These are phyloP conservation scores for Casuarina cunninghamiana DNA, from an alignment of 306 rosid genomes.

Conservation along the genomic window DNA sequence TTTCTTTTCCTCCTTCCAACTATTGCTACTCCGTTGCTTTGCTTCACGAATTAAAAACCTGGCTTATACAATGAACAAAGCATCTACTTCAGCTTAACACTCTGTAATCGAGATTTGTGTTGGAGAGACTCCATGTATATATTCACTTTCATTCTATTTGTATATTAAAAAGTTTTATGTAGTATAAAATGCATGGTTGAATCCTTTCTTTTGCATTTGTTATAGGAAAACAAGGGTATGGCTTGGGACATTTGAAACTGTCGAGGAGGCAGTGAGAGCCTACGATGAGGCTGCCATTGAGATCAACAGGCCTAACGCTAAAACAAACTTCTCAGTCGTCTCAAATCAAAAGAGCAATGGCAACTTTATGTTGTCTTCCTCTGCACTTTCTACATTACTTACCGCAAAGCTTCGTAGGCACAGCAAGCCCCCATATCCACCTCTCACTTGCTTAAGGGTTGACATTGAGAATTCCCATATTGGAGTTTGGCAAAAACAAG, in stretches of 20 bases:
- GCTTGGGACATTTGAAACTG: conserved; percentile 88
- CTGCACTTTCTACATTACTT: conserved; percentile 53
- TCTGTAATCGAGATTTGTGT: no score
- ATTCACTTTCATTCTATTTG: no score
- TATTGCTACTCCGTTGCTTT: no score
- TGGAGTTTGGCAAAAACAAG: conserved; percentile 80
- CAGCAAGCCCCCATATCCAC: conserved; percentile 65
- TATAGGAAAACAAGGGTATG: conserved; percentile 89
- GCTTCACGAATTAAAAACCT: no score
- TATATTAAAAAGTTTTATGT: no score
- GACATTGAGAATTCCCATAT: conserved; percentile 76
- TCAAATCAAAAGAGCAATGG: conserved; percentile 13
- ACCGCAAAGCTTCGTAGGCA: conserved; percentile 67
- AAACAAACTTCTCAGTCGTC: conserved; percentile 67
- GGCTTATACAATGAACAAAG: no score
- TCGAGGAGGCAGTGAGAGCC: conserved; percentile 89
- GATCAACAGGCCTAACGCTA: conserved; percentile 81
- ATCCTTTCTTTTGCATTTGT: not conserved
- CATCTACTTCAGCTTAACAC: no score
- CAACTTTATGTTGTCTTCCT: conserved; percentile 22
- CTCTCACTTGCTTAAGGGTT: conserved; percentile 77
- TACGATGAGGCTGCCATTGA: conserved; percentile 84
- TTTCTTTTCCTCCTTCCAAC: not conserved
- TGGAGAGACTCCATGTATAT: no score
- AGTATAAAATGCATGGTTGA: not conserved